Base-by-base conservation (phyloP, 23 red algal genomes). In the Porphyridium purpureum region DNA sequence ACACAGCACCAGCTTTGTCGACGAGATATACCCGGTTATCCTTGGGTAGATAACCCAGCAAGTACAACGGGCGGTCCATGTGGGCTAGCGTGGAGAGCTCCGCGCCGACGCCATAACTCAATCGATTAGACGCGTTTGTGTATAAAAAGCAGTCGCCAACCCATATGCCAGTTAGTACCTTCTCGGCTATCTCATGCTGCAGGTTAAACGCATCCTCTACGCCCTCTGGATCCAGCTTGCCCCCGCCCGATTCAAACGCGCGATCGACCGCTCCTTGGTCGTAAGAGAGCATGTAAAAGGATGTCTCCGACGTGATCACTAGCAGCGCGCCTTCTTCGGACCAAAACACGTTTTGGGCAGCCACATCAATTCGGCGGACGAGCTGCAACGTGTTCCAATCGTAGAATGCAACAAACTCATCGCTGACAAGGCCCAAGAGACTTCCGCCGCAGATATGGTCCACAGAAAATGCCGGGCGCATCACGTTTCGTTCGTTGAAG, bases 101-200 rank as follows among this genome's bases (percentile, higher is more conserved):
- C 5, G 77, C 63, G 33, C 88, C 88, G 7, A 94, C 69, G 6
- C 69, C 58, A 34, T 81, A 94, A 22, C 69, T 75, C 51, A 94
- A 21, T 29, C 76, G 57, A 8, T 62, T 60, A 21, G 53, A 72
- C 15, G 31, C 51, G 27, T 73, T 84, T 14, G 70, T 77, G 66
- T 83, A 94, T 31, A 94, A 42, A 61, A 94, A 94, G 47, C 88
- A 94, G 35, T 94, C 88, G 7, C 88, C 88, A n/a, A 78, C 64
- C 88, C 88, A 94, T 15, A 66, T 55, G 20, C 78, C 88, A 2
- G 78, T 71, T 28, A 63, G 59, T 4, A 84, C 77, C 3, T 8
- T 55, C 38, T 94, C 88, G 50, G 35, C 50, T 2, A 72, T 59
- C 50, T 94, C 62, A 63, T 94, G 77, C 27, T 84, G 55, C 14